A percentile compares a stretch with the other conserved stretches of the same genome.
Evolutionary conservation across 2,329 filamentous ascomycete genomes (phyloP).

Genomic region (Claviceps spartinae): DNA sequence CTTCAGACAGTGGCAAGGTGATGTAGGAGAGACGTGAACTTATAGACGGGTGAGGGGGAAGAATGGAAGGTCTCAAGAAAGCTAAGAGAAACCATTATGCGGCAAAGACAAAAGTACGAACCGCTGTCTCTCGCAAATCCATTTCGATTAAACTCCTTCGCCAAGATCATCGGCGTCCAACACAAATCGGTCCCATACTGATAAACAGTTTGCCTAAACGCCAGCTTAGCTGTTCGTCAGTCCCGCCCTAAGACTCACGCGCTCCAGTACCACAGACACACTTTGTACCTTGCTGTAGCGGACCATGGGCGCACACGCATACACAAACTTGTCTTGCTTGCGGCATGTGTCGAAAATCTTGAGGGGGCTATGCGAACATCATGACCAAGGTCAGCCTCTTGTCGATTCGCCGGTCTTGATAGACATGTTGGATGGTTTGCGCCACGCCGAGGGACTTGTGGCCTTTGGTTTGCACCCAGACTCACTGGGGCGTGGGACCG

Average conservation of each 20-base stretch:
- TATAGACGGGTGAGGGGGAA: too few relatives aligned
- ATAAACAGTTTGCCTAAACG: constrained; percentile 54
- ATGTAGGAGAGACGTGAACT: too few relatives aligned
- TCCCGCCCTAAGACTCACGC: background rate
- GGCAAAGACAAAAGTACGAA: constrained; percentile 13
- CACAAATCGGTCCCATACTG: constrained; percentile 52
- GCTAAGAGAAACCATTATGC: too few relatives aligned
- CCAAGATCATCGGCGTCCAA: constrained; percentile 61
- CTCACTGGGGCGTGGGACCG: constrained; percentile 6
- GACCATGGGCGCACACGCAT: constrained; percentile 55
- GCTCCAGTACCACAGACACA: too few relatives aligned
- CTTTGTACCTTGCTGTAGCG: constrained; percentile 42
- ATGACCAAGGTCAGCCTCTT: too few relatives aligned
- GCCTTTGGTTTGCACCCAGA: background rate
- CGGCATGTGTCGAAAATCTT: constrained; percentile 44
- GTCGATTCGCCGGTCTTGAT: too few relatives aligned
- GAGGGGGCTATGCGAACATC: constrained; percentile 30
- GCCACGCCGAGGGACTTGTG: too few relatives aligned
- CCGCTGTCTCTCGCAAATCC: constrained; percentile 46
- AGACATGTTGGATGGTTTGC: too few relatives aligned
- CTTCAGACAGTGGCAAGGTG: too few relatives aligned
- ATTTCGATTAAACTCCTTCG: constrained; percentile 55
- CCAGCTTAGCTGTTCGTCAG: constrained; percentile 33
- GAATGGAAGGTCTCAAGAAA: too few relatives aligned
- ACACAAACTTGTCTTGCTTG: constrained; percentile 37